Evolutionary conservation across 768 basidiomycete genomes (phyloP).

Genomic region (Boletus rex-veris): DNA sequence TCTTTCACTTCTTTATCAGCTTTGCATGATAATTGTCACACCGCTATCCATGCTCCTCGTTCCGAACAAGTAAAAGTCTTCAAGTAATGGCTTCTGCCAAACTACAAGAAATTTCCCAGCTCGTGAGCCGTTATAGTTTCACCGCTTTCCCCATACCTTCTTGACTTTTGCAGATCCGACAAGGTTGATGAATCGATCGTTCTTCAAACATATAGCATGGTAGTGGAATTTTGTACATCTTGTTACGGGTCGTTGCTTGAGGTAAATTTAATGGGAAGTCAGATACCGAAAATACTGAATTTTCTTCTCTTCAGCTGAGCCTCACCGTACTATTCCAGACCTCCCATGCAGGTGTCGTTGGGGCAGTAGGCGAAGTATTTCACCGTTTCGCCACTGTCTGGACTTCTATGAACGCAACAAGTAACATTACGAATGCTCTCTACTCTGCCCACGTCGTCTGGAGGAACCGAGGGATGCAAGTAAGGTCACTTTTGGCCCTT

Average conservation of each 20-base stretch:
- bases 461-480: slow-evolving; percentile 63
- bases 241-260: slow-evolving; percentile 71
- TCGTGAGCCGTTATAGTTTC: slow-evolving; percentile 37
- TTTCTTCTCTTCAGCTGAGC: slow-evolving; percentile 41
- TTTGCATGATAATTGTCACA: slow-evolving; percentile 43
- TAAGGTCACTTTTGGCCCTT: slow-evolving; percentile 57
- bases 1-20: slow-evolving; percentile 35
- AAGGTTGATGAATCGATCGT: slow-evolving; percentile 34
- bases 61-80: slow-evolving; percentile 74
- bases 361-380: slow-evolving; percentile 67
- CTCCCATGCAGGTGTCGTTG: slow-evolving; percentile 49
- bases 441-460: slow-evolving; percentile 59
- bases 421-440: slow-evolving; percentile 54
- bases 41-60: slow-evolving; percentile 53
- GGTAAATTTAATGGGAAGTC: slow-evolving; percentile 32
- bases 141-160: neutral
- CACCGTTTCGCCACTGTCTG: slow-evolving; percentile 69
- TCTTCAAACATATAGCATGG: slow-evolving; percentile 54
- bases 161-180: slow-evolving; percentile 23
- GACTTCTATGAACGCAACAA: slow-evolving; percentile 69
- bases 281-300: slow-evolving; percentile 3
- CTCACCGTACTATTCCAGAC: slow-evolving; percentile 53
- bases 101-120: slow-evolving; percentile 51
- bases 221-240: slow-evolving; percentile 53
- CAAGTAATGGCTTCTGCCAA: slow-evolving; percentile 71